A percentile compares a stretch with the other conserved stretches of the same genome.
phyloP scores from a whole-genome alignment of 2,329 filamentous ascomycete genomes.

The Trichoderma breve region DNA sequence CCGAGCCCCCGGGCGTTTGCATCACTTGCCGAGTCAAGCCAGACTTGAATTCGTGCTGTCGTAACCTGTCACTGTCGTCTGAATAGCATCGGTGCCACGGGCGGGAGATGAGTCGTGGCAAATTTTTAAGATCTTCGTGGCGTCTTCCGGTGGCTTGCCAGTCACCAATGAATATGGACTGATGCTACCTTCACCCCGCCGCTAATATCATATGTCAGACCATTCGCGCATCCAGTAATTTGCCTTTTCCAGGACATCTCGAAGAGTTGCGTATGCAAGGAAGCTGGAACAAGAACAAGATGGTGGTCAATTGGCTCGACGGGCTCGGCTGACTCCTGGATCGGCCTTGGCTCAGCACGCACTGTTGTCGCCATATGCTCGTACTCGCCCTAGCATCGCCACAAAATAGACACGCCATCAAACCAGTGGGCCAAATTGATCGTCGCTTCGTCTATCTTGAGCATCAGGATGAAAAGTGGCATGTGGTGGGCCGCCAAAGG shows the following conservation, averaged over 20 bases:
- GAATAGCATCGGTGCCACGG: neutral
- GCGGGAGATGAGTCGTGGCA: neutral
- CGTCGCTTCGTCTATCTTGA: conserved; percentile 10
- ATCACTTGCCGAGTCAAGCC: neutral
- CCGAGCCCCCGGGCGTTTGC: neutral
- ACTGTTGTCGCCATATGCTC: neutral
- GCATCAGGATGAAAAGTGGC: neutral
- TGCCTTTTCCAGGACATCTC: neutral
- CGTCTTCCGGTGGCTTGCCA: neutral
- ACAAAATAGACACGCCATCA: neutral
- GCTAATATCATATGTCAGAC: conserved; percentile 7
- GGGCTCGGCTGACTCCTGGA: neutral
- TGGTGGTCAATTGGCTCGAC: neutral
- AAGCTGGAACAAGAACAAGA: neutral
- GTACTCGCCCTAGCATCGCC: neutral
- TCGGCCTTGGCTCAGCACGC: neutral
- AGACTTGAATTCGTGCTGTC: neutral
- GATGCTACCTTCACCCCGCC: neutral
- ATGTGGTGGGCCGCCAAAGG: neutral
- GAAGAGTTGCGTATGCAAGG: neutral
- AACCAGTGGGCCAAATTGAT: conserved; percentile 6
- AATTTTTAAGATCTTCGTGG: neutral
- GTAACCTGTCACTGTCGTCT: neutral
- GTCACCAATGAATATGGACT: neutral
- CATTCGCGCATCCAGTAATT: neutral